Evolutionary conservation across 176 grass and related monocot species (phyloP), one percentile per base, ranked within the genome.

Genomic region (Alloteropsis semialata): DNA sequence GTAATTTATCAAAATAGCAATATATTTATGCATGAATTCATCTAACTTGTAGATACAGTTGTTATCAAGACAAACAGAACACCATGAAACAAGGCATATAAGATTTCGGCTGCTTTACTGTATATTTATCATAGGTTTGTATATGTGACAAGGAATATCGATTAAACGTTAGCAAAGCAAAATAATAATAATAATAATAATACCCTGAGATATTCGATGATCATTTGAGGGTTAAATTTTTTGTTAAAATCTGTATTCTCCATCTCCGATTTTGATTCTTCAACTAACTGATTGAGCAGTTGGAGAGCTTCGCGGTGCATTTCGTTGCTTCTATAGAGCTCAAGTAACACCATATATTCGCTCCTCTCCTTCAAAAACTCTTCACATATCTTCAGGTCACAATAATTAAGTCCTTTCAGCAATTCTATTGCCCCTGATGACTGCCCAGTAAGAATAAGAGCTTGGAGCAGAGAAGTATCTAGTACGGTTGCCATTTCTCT

Each of bases 171-270:
- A 67, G 49, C 45, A 61, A 56, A 61, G 45, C 30, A 68, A 69
- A 27, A 37, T n/a, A n/a, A n/a, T n/a, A n/a, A n/a, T n/a, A n/a
- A n/a, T n/a, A 82, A 29, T 28, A 78, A 37, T 59, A 45, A 75
- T 94, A 99, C 96, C 96, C 92, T 90, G 48, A 99, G 89, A 92
- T 99, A 99, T 45, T 96, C 93, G 45, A 99, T 88, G 74, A 99
- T 96, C 85, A 94, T 96, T 84, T 86, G 84, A 7, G 93, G 85
- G 80, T 82, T 92, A 79, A 99, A 92, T 59, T 93, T 99, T 90
- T 78, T 82, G 74, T 37, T 87, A 66, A 83, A 83, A 82, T 94
- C 77, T n/a, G 55, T 79, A 77, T 84, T 88, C 67, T 64, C 60
- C 32, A 68, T 72, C 61, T 76, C 78, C 65, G 84, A 92, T 72